Base-by-base conservation (phyloP, 768 basidiomycete species). In the Mycena capillaripes region DNA sequence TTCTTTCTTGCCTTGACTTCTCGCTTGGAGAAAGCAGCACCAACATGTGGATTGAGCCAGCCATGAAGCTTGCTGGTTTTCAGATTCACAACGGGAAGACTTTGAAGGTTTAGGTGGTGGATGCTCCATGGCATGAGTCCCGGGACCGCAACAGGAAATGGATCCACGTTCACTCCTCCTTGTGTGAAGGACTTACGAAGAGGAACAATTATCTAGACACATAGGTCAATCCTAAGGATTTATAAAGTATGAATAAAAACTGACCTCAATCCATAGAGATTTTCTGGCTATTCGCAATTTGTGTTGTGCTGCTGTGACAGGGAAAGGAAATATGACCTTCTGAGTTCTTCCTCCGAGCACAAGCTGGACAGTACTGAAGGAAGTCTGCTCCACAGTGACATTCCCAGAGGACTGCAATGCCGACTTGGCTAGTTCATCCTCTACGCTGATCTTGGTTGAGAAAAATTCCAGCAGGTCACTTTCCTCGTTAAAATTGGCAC, bases 31-130 rank as follows among this genome's bases (percentile, higher is more conserved):
- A 70, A 52, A 29, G 57, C 48, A 3, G 30, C n/a, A 32, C 23
- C 57, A 59, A 70, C 21, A 38, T 83, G 85, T 0, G 77, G 66
- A 53, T 66, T 61, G 2, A 86, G 40, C 85, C 85, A 86, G 14
- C 59, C 14, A 30, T 53, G 36, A 44, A 62, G 68, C 50, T 46
- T 48, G 2, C 71, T 29, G 8, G 63, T 38, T 7, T 62, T 70
- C 10, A 76, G 32, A 29, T 78, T 75, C 36, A 86, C 52, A 12
- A 69, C 48, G 17, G 83, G 82, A 12, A 81, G 78, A 29, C 78
- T 72, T 65, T 77, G 76, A 17, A 86, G 69, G 50, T 80, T 77
- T 17, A 85, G 71, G 3, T 79, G 79, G 60, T 86, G 84, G 60
- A 86, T 67, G 60, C 76, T 81, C 83, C 80, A 81, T 6, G 72